Evolutionary conservation across 2,329 filamentous ascomycete genomes (phyloP).

Genomic region (Venturia nashicola): DNA sequence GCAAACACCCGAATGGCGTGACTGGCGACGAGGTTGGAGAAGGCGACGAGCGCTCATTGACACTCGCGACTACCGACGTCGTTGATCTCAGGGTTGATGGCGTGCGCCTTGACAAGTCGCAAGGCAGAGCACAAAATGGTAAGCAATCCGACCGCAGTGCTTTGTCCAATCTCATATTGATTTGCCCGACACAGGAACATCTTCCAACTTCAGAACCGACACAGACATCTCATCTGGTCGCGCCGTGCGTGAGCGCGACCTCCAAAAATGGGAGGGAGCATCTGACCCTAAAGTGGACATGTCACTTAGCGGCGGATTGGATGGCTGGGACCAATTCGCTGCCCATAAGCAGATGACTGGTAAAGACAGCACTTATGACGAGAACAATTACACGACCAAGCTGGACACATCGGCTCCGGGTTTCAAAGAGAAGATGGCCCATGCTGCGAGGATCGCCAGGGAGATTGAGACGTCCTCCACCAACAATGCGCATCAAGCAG

Average conservation of each 20-base stretch:
- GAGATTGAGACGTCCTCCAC: constrained; percentile 67
- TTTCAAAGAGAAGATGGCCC: constrained; percentile 65
- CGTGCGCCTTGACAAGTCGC: constrained; percentile 39
- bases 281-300: constrained; percentile 48
- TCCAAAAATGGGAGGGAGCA: constrained; percentile 76
- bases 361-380: constrained; percentile 79
- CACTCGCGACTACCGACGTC: constrained; percentile 49
- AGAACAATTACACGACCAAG: constrained; percentile 84
- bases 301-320: constrained; percentile 41
- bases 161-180: constrained; percentile 3
- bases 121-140: constrained; percentile 46
- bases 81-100: constrained; percentile 42
- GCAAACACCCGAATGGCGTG: constrained; percentile 34
- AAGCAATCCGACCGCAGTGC: constrained; percentile 16
- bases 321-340: constrained; percentile 82
- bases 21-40: constrained; percentile 30
- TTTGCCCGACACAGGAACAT: constrained; percentile 39
- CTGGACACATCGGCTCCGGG: constrained; percentile 77
- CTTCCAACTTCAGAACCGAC: constrained; percentile 70
- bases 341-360: constrained; percentile 82
- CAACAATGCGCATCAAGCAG: constrained; percentile 71
- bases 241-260: constrained; percentile 55
- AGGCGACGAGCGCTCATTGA: constrained; percentile 40
- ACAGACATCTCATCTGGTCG: constrained; percentile 71
- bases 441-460: constrained; percentile 70